Base-by-base conservation (phyloP, 345 rosid genomes). In the Raphanus raphanistrum region DNA sequence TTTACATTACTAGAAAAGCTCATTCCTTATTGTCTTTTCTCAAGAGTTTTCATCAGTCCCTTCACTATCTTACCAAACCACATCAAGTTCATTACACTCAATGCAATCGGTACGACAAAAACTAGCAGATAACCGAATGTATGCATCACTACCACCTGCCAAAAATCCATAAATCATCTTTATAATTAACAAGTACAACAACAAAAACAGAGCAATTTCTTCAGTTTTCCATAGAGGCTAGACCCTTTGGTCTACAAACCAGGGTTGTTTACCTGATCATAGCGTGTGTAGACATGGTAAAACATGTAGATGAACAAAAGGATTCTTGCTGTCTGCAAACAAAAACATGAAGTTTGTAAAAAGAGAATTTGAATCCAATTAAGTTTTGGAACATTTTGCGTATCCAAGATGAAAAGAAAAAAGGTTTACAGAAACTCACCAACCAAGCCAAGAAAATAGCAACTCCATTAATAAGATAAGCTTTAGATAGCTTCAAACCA, bases 21-120 rank as follows among this genome's bases (percentile, higher is more conserved):
- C 3, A 5, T 59, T 84, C 87, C 16, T 48, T n/a, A 85, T 70
- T 79, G 85, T 79, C 82, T 85, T 86, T 94, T 90, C 9, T 88
- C 79, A 77, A 94, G 75, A 54, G 93, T 88, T 86, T 88, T 90
- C 86, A 77, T 82, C 80, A 94, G 68, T 58, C 97, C 98, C 87
- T 81, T 90, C 15, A 85, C 63, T 48, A 93, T 93, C 83, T 90
- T 93, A 69, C 86, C 80, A 75, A 93, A 91, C 98, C 97, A 93
- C 80, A 88, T 85, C 86, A 93, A 72, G 86, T 91, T 93, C 98
- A 93, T 85, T 50, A 83, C 67, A 25, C 83, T 90, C 13, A 92
- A 73, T 59, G 68, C 81, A 12, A 72, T 38, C 12, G 98, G 98
- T 84, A 90, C 98, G 43, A 75, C 70, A 3, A 84, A 80, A 41